phyloP scores from a whole-genome alignment of 352 stramenopile genomes.

The Pythium myriotylum region DNA sequence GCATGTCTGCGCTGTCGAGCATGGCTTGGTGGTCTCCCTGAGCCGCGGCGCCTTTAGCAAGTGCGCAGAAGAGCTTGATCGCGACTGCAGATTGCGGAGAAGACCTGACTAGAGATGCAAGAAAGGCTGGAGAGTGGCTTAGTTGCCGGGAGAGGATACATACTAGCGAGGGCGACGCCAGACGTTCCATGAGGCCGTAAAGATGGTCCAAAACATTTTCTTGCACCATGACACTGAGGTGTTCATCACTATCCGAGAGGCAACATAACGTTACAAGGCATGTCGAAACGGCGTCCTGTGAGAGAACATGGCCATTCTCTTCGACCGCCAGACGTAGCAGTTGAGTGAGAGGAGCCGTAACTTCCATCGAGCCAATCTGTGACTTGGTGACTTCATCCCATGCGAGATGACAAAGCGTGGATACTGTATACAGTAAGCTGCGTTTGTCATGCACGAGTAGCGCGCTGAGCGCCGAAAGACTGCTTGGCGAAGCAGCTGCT shows the following conservation, averaged over 20 bases:
- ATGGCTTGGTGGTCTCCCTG: slow-evolving; percentile 42
- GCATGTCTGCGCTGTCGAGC: slow-evolving; percentile 62
- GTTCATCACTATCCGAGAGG: slow-evolving; percentile 40
- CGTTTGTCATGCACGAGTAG: slow-evolving; percentile 7
- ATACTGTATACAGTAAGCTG: slow-evolving; percentile 44
- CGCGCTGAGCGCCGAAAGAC: slow-evolving; percentile 36
- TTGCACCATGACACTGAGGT: slow-evolving; percentile 54
- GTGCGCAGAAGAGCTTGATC: slow-evolving; percentile 52
- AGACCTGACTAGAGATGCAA: slow-evolving; percentile 17
- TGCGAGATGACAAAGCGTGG: slow-evolving; percentile 53
- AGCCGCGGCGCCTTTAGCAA: slow-evolving; percentile 32
- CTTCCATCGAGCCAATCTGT: slow-evolving; percentile 18
- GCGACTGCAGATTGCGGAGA: slow-evolving; percentile 17
- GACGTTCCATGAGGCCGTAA: slow-evolving; percentile 32
- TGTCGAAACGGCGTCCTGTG: slow-evolving; percentile 5
- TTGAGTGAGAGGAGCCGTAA: slow-evolving; percentile 38
- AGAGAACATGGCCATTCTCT: background rate
- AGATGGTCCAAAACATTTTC: slow-evolving; percentile 45
- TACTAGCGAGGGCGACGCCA: slow-evolving; percentile 35
- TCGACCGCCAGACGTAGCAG: slow-evolving; percentile 31
- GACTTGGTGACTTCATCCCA: slow-evolving; percentile 62
- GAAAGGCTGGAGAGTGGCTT: slow-evolving; percentile 43
- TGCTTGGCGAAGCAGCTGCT: slow-evolving; percentile 38
- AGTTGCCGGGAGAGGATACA: slow-evolving; percentile 66
- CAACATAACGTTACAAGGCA: slow-evolving; percentile 67